Percentiles rank a stretch among this genome's conserved stretches.
phyloP scores from a whole-genome alignment of 306 rosid genomes.

The Senna siamea region DNA sequence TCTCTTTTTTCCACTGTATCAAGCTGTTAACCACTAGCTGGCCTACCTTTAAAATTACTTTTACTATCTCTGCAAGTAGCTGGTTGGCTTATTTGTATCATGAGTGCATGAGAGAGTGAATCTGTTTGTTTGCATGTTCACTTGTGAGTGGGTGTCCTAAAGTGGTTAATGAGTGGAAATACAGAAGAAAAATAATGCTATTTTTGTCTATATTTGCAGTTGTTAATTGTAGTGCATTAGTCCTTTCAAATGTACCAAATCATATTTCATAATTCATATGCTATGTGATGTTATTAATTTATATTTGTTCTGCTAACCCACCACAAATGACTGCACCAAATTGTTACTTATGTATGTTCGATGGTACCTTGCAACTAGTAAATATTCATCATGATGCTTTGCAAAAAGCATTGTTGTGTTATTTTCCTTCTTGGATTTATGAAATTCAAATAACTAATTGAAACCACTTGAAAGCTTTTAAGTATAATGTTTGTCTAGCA shows the following conservation, averaged over 20 bases:
- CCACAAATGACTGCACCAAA: conserved; percentile 1
- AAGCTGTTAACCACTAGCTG: not conserved
- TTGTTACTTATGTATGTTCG: not conserved
- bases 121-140: conserved; percentile 1
- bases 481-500: not conserved
- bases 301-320: not conserved
- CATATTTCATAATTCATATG: conserved; percentile 1
- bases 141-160: conserved; percentile 4
- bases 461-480: conserved; percentile 1
- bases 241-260: not conserved
- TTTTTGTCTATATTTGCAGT: not conserved
- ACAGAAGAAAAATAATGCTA: not conserved
- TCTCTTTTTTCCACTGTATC: conserved; percentile 1
- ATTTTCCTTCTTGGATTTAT: conserved; percentile 8
- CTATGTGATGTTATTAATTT: not conserved
- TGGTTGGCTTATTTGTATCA: conserved; percentile 11
- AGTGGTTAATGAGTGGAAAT: conserved; percentile 7
- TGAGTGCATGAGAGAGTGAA: conserved; percentile 28
- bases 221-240: not conserved
- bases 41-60: conserved; percentile 2
- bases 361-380: not conserved
- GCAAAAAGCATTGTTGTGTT: conserved; percentile 1
- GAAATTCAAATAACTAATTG: not conserved
- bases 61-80: not conserved
- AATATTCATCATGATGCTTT: not conserved